phyloP scores from a whole-genome alignment of 2,329 filamentous ascomycete species.

The Sarocladiaceae sp. region DNA sequence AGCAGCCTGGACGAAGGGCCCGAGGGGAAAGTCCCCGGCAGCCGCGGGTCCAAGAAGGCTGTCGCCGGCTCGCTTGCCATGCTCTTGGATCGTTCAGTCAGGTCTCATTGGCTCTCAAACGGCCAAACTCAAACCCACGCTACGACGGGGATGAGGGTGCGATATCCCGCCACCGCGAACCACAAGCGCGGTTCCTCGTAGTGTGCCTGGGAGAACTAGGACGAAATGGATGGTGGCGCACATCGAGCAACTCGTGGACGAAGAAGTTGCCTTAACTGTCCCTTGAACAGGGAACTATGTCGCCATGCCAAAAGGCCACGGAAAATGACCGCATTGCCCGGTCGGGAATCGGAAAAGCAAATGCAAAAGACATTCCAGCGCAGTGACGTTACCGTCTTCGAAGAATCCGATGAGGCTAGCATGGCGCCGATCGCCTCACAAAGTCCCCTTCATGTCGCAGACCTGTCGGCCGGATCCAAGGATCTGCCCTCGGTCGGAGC shows the following conservation, averaged over 20 bases:
- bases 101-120: constrained; percentile 1
- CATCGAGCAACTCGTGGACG: no score
- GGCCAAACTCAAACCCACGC: neutral
- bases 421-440: neutral
- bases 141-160: neutral
- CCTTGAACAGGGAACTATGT: no score
- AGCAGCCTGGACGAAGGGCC: constrained; percentile 4
- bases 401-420: neutral
- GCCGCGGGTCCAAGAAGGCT: neutral
- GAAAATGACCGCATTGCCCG: no score
- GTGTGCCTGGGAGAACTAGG: neutral
- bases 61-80: constrained; percentile 5
- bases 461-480: neutral
- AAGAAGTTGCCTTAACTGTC: no score
- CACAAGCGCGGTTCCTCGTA: neutral
- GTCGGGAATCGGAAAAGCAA: no score
- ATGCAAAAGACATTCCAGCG: no score
- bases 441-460: neutral
- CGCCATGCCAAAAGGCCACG: no score
- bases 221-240: neutral
- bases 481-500: neutral
- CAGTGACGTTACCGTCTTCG: no score
- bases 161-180: neutral
- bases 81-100: neutral
- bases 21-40: neutral